Percentiles rank a stretch among this genome's conserved stretches.
Conservation (phyloP, 2,329 filamentous ascomycete species). For the Zymoseptoria pseudotritici region DNA sequence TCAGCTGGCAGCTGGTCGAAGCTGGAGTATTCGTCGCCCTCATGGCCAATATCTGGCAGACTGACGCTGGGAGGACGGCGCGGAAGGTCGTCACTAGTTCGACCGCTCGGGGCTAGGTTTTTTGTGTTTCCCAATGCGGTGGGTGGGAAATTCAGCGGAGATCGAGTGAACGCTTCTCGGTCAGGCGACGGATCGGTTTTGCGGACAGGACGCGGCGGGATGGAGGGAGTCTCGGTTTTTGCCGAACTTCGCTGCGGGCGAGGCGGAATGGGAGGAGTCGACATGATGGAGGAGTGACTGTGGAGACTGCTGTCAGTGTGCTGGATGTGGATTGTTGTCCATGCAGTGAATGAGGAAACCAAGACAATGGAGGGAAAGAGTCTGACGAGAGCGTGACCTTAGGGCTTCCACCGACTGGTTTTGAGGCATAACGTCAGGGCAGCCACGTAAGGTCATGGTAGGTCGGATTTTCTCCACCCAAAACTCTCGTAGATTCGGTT, state of each 20-base stretch:
- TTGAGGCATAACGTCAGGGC: neutral
- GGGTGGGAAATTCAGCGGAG: slow-evolving; percentile 70
- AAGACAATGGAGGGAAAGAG: neutral
- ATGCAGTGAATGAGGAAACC: neutral
- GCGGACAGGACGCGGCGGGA: slow-evolving; percentile 72
- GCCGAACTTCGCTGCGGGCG: slow-evolving; percentile 51
- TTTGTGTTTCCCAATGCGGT: slow-evolving; percentile 32
- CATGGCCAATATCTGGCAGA: slow-evolving; percentile 72
- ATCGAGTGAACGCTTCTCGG: slow-evolving; percentile 72
- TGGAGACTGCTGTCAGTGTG: neutral
- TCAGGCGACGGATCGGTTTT: slow-evolving; percentile 72
- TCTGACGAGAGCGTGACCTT: neutral
- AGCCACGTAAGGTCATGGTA: neutral
- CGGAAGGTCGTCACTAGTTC: slow-evolving; percentile 42
- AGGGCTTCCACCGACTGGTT: neutral
- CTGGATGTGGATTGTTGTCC: neutral
- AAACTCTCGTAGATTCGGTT: neutral
- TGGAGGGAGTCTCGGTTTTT: slow-evolving; percentile 55
- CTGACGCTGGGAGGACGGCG: slow-evolving; percentile 64
- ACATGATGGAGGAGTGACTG: slow-evolving; percentile 32
- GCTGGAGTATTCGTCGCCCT: slow-evolving; percentile 80
- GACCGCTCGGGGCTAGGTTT: slow-evolving; percentile 29
- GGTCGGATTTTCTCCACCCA: neutral
- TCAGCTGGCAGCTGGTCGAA: slow-evolving; percentile 38
- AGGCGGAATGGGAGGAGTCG: slow-evolving; percentile 54